A percentile compares a stretch with the other conserved stretches of the same genome.
These are phyloP conservation scores for Leccinum variicolor DNA, from an alignment of 768 basidiomycete species.

Conservation along the genomic window DNA sequence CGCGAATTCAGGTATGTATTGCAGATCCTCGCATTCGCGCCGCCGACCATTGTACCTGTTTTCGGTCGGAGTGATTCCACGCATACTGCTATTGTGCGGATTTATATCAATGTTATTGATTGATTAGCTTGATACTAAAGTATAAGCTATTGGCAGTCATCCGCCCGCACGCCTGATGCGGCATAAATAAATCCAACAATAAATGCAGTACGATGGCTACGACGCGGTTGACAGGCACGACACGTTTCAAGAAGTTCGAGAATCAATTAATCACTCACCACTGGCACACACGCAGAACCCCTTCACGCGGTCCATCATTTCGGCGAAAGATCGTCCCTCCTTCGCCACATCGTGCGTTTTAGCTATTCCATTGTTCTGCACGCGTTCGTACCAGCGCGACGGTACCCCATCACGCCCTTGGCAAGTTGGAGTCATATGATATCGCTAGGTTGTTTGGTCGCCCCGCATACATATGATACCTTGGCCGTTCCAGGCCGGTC, in stretches of 20 bases:
- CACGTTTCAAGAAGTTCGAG: slow-evolving; percentile 13
- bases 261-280: neutral
- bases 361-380: slow-evolving; percentile 12
- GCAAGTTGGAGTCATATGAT: neutral
- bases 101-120: neutral
- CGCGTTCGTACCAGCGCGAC: neutral
- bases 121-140: neutral
- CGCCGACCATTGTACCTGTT: neutral
- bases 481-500: neutral
- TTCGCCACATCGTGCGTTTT: neutral
- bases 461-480: neutral
- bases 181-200: neutral
- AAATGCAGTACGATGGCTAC: slow-evolving; percentile 1
- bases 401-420: neutral
- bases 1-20: neutral
- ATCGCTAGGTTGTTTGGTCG: neutral
- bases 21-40: neutral
- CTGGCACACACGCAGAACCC: neutral
- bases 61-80: slow-evolving; percentile 1
- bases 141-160: neutral
- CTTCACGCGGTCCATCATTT: slow-evolving; percentile 8
- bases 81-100: neutral
- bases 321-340: slow-evolving; percentile 14
- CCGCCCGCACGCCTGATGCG: neutral
- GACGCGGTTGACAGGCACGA: slow-evolving; percentile 1